Base-by-base conservation (phyloP, 176 grass and related monocot species). In the Aegilops sharonensis region DNA sequence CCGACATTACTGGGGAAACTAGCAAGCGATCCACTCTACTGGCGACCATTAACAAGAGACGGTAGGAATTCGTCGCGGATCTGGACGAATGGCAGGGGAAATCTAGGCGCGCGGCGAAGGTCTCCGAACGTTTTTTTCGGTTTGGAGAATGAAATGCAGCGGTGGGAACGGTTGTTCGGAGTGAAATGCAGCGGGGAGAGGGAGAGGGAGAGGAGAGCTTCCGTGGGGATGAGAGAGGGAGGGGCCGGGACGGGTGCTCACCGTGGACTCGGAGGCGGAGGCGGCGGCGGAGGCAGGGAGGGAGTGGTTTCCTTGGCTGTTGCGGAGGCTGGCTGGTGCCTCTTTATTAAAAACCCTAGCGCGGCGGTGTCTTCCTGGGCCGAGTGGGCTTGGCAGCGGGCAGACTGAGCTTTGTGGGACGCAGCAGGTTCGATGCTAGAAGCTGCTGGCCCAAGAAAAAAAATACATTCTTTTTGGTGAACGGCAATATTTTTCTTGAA, bases 1-100 rank as follows among this genome's bases (percentile, higher is more conserved):
- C 61, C 77, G 31, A 1, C 11, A 61, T 89, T 85, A 89, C 88
- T 77, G 54, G 83, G 77, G 50, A 75, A 62, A 76, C 83, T 60
- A 57, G 50, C 12, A 23, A 0, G 34, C 13, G 15, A 39, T 7
- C 27, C 75, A 6, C 20, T 2, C 2, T 54, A 56, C 9, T 5
- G 67, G 31, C 5, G 48, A 2, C 5, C 39, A 75, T 2, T 20
- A 2, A 17, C 13, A 8, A 11, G 6, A 54, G 72, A 27, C 27
- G 27, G 27, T 27, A 27, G 27, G 27, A 27, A 27, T 1, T 65
- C 39, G 40, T n/a, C 25, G 2, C 5, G 25, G 35, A 64, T 70
- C 65, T 30, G 45, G 11, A 0, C 50, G 4, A 8, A 27, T 6
- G 21, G 1, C 6, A 30, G 18, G 4, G 2, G 6, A 21, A 68